These are phyloP conservation scores for Zasmidium citrigriseum DNA, from an alignment of 2,329 filamentous ascomycete species.

Conservation along the genomic window DNA sequence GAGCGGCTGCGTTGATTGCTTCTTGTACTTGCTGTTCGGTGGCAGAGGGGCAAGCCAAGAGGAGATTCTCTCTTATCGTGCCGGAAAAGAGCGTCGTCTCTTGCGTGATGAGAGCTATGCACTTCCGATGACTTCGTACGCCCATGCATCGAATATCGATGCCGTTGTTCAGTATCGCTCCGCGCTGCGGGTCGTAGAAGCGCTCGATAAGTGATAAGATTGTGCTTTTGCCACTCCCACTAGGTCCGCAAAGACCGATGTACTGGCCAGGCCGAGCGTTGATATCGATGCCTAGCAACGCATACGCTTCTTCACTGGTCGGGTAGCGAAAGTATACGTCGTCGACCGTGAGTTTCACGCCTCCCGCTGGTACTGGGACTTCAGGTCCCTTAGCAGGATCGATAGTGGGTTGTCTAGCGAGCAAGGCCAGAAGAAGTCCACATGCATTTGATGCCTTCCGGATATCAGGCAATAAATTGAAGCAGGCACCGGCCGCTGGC, in stretches of 20 bases:
- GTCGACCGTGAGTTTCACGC: background rate
- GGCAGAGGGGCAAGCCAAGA: conserved; percentile 42
- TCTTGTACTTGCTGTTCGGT: conserved; percentile 44
- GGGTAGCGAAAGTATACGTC: conserved; percentile 5
- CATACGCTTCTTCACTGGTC: background rate
- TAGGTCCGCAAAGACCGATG: conserved; percentile 49
- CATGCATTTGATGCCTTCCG: background rate
- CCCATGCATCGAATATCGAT: conserved; percentile 60
- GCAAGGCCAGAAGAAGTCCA: background rate
- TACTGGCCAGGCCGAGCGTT: conserved; percentile 24
- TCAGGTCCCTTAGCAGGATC: background rate
- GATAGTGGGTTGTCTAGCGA: background rate
- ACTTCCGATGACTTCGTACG: conserved; percentile 61
- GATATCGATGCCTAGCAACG: conserved; percentile 2
- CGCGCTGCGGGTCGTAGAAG: conserved; percentile 46
- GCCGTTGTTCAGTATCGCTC: conserved; percentile 52
- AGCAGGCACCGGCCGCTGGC: background rate
- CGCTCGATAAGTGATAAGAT: conserved; percentile 48
- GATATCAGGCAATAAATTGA: background rate
- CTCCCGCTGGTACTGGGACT: background rate
- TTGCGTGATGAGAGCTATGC: conserved; percentile 71
- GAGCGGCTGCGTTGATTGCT: conserved; percentile 54
- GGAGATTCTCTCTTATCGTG: conserved; percentile 61
- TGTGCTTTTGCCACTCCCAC: conserved; percentile 51
- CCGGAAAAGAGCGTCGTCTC: conserved; percentile 72